Percentiles rank a stretch among this genome's conserved stretches.
phyloP scores from a whole-genome alignment of 768 basidiomycete species.

The Suillus lakei region DNA sequence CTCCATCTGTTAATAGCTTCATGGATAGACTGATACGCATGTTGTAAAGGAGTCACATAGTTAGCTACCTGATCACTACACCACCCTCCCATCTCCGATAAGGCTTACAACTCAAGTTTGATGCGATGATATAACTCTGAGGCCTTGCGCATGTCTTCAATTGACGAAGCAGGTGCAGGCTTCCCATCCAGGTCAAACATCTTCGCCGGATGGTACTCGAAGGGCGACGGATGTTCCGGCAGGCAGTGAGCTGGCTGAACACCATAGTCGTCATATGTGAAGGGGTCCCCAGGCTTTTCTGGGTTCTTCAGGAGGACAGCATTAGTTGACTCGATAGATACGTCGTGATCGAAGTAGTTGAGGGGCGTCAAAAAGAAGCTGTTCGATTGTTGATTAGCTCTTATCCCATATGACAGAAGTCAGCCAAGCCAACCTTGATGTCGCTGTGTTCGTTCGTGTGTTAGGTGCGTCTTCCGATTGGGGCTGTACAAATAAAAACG shows the following conservation, averaged over 20 bases:
- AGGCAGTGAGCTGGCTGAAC: constrained; percentile 48
- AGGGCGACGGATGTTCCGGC: constrained; percentile 41
- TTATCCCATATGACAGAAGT: neutral
- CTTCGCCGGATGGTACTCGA: constrained; percentile 42
- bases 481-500: constrained; percentile 39
- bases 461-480: constrained; percentile 69
- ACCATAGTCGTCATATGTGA: constrained; percentile 55
- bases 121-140: constrained; percentile 47
- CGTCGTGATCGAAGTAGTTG: constrained; percentile 69
- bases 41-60: neutral
- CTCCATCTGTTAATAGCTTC: neutral
- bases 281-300: constrained; percentile 40
- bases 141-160: constrained; percentile 45
- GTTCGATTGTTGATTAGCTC: neutral
- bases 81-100: neutral
- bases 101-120: constrained; percentile 32
- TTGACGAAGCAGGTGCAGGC: constrained; percentile 27
- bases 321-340: constrained; percentile 61
- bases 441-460: constrained; percentile 59
- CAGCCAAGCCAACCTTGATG: constrained; percentile 47
- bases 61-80: constrained; percentile 3
- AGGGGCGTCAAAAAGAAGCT: constrained; percentile 65
- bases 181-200: constrained; percentile 42
- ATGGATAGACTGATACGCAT: neutral
- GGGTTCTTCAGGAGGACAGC: constrained; percentile 53